These are phyloP conservation scores for Usnea hakonensis DNA, from an alignment of 495 filamentous ascomycete genomes.

Conservation along the genomic window DNA sequence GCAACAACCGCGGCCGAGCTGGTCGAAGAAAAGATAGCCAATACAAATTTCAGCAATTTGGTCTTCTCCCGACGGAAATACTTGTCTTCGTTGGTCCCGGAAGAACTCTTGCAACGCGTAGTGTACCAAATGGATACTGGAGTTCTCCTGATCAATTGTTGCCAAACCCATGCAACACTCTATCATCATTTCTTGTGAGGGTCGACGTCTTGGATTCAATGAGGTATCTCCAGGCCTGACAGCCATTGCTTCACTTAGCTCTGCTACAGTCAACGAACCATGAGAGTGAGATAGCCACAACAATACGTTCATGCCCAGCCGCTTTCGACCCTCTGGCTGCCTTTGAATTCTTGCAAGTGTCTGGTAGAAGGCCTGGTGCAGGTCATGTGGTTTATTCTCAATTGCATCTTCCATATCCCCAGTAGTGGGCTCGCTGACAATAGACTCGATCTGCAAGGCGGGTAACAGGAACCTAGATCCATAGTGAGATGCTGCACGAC, in stretches of 20 bases:
- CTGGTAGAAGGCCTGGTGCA: conserved; percentile 13
- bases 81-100: neutral
- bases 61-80: conserved; percentile 11
- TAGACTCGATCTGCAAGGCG: conserved; percentile 13
- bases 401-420: conserved; percentile 17
- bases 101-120: conserved; percentile 11
- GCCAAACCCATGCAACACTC: conserved; percentile 10
- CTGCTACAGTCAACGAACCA: conserved; percentile 7
- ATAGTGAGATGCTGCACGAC: neutral
- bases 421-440: conserved; percentile 13
- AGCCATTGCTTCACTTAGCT: conserved; percentile 13
- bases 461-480: conserved; percentile 16
- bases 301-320: conserved; percentile 3
- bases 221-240: conserved; percentile 1
- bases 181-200: conserved; percentile 1
- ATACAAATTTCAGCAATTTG: conserved; percentile 14
- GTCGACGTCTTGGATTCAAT: neutral
- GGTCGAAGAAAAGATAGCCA: conserved; percentile 10
- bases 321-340: conserved; percentile 8
- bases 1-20: neutral
- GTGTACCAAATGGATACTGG: conserved; percentile 6
- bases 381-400: conserved; percentile 1
- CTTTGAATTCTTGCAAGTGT: conserved; percentile 10
- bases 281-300: conserved; percentile 12
- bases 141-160: conserved; percentile 3